These are phyloP conservation scores for Blastobotrys proliferans DNA, from an alignment of 1,139 yeast species.

Conservation along the genomic window DNA sequence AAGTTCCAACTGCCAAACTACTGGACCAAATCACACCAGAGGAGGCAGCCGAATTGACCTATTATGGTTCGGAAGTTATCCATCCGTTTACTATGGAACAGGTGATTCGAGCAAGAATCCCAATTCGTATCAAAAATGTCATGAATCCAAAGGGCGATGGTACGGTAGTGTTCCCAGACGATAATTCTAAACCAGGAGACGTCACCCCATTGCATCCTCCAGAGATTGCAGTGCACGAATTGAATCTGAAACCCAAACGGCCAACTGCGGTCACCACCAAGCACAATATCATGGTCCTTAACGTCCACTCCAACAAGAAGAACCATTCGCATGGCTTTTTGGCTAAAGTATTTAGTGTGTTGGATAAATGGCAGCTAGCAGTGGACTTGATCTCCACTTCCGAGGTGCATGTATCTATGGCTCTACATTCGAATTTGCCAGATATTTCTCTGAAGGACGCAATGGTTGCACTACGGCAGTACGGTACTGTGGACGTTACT, in stretches of 20 bases:
- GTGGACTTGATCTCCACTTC: slow-evolving; percentile 96
- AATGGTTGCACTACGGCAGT: slow-evolving; percentile 65
- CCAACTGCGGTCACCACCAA: slow-evolving; percentile 98
- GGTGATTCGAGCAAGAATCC: slow-evolving; percentile 91
- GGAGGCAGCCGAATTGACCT: slow-evolving; percentile 96
- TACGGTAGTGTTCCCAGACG: slow-evolving; percentile 91
- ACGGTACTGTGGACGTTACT: slow-evolving; percentile 87
- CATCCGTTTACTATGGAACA: slow-evolving; percentile 99
- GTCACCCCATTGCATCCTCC: slow-evolving; percentile 95
- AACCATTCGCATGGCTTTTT: slow-evolving; percentile 91
- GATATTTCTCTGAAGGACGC: slow-evolving; percentile 65
- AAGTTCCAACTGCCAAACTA: slow-evolving; percentile 84
- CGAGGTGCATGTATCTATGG: slow-evolving; percentile 98
- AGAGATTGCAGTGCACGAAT: slow-evolving; percentile 40
- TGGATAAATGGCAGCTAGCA: slow-evolving; percentile 80
- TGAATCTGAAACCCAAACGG: slow-evolving; percentile 51
- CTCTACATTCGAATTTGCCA: slow-evolving; percentile 65
- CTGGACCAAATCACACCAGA: slow-evolving; percentile 91
- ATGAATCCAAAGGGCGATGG: slow-evolving; percentile 89
- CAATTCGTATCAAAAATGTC: slow-evolving; percentile 93
- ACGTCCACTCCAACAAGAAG: slow-evolving; percentile 90
- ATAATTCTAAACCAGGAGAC: slow-evolving; percentile 80
- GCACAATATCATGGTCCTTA: slow-evolving; percentile 84
- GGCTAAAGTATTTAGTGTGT: slow-evolving; percentile 81
- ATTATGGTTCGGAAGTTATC: slow-evolving; percentile 95